These are phyloP conservation scores for Xylaria sp. DNA, from an alignment of 2,329 filamentous ascomycete genomes.

Conservation along the genomic window DNA sequence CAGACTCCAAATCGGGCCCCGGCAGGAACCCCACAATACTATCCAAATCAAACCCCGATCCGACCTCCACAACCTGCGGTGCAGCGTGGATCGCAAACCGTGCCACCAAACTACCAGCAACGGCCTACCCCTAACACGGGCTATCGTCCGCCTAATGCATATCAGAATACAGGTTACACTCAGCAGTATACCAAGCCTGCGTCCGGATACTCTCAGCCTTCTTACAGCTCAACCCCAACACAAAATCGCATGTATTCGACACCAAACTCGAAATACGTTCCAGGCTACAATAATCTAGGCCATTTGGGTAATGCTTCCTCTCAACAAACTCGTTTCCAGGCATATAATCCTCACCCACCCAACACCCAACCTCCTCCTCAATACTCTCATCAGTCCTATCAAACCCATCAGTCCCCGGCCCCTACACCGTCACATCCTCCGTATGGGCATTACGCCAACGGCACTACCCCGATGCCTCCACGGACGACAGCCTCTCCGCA, in stretches of 20 bases:
- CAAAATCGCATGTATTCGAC: constrained; percentile 47
- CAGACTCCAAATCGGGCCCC: constrained; percentile 53
- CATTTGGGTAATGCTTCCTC: constrained; percentile 50
- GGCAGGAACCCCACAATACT: constrained; percentile 51
- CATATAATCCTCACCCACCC: constrained; percentile 35
- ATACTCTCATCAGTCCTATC: constrained; percentile 38
- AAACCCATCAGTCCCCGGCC: constrained; percentile 36
- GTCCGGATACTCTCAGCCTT: constrained; percentile 56
- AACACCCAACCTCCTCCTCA: constrained; percentile 35
- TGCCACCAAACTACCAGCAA: constrained; percentile 45
- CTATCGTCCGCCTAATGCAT: constrained; percentile 58
- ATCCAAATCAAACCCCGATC: constrained; percentile 50
- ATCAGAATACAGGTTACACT: constrained; percentile 49
- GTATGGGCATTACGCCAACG: constrained; percentile 41
- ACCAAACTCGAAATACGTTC: constrained; percentile 48
- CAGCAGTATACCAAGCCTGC: constrained; percentile 59
- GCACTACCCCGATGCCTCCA: constrained; percentile 34
- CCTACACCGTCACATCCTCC: constrained; percentile 38
- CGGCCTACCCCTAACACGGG: constrained; percentile 49
- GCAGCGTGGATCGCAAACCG: constrained; percentile 48
- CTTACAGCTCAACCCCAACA: constrained; percentile 50
- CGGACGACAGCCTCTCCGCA: constrained; percentile 42
- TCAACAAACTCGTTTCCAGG: constrained; percentile 43
- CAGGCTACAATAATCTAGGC: constrained; percentile 48
- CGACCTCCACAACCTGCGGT: constrained; percentile 47